Evolutionary conservation across 345 rosid species (phyloP).

Genomic region (Aegle marmelos): DNA sequence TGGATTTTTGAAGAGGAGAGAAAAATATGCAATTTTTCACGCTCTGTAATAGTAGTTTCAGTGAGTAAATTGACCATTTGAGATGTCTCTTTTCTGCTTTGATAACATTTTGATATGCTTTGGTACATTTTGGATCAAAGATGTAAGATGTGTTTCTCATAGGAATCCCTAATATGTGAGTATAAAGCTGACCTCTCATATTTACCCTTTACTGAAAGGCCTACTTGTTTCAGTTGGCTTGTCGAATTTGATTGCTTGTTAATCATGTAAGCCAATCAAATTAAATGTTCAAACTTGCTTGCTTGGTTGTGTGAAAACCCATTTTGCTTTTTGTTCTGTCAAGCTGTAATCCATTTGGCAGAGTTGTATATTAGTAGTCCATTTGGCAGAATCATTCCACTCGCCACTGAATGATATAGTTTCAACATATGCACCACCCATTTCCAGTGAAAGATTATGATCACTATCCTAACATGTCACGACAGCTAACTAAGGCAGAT

Average conservation of each 20-base stretch:
- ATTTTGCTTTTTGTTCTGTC: background rate
- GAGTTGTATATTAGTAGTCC: too few relatives aligned
- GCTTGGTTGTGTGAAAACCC: too few relatives aligned
- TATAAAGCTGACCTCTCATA: background rate
- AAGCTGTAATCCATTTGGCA: too few relatives aligned
- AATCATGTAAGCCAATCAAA: background rate
- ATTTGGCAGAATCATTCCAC: too few relatives aligned
- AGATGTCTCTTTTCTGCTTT: background rate
- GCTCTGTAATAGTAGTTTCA: background rate
- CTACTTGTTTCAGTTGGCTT: background rate
- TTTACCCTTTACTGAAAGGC: background rate
- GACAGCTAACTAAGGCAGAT: background rate
- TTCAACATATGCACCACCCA: background rate
- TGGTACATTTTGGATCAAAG: background rate
- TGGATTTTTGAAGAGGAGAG: background rate
- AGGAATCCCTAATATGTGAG: background rate
- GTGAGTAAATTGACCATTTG: background rate
- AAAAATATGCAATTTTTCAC: background rate
- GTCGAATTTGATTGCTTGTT: background rate
- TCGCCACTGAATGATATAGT: too few relatives aligned
- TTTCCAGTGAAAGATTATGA: background rate
- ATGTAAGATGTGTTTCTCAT: background rate
- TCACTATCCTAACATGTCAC: background rate
- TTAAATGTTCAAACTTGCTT: background rate
- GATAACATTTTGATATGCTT: background rate